These are phyloP conservation scores for Sphaerostilbella broomeana DNA, from an alignment of 2,329 filamentous ascomycete genomes.

Conservation along the genomic window DNA sequence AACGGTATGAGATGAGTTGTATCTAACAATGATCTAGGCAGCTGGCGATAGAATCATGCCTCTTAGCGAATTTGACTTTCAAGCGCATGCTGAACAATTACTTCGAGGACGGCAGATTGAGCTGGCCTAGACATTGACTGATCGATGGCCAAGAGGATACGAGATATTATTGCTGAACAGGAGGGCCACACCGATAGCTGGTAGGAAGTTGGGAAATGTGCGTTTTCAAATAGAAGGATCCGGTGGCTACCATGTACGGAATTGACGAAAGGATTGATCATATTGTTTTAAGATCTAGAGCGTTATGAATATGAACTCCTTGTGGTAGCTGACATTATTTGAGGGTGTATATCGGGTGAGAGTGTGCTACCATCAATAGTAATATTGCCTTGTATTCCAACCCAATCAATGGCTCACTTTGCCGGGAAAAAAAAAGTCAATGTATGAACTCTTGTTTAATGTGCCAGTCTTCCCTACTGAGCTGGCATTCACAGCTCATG, in stretches of 20 bases:
- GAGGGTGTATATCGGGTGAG: no score
- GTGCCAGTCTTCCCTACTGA: no score
- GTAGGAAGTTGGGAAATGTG: not conserved
- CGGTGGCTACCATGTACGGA: not conserved
- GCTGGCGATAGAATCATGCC: not conserved
- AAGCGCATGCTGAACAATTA: no score
- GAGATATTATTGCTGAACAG: not conserved
- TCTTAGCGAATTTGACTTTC: not conserved
- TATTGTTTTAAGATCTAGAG: not conserved
- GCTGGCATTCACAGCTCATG: no score
- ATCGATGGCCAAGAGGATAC: not conserved
- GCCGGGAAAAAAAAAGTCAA: no score
- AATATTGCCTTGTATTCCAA: no score
- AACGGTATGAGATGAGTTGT: not conserved
- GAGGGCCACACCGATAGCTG: not conserved
- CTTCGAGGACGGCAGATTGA: no score
- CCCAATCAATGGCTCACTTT: no score
- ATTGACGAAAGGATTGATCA: no score
- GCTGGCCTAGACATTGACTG: not conserved
- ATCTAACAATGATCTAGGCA: not conserved
- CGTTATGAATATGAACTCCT: slow-evolving; percentile 2
- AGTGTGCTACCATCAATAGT: no score
- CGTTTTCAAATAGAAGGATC: not conserved
- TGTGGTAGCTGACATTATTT: no score
- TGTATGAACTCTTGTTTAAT: no score